Percentiles rank a stretch among this genome's conserved stretches.
Evolutionary conservation across 495 filamentous ascomycete genomes (phyloP).

Genomic region (Oleoguttula mirabilis): DNA sequence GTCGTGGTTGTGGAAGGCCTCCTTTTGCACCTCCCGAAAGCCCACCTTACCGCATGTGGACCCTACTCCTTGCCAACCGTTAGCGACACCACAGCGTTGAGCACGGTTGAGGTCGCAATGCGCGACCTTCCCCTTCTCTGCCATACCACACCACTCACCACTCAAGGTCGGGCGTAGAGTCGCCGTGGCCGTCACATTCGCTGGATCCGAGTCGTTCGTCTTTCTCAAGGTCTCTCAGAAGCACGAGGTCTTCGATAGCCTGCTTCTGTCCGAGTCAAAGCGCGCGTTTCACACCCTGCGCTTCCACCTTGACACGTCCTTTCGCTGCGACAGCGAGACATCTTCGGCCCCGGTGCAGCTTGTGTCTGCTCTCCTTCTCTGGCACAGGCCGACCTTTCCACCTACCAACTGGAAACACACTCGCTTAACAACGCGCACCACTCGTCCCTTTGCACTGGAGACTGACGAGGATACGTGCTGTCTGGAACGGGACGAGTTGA

Average conservation of each 20-base stretch:
- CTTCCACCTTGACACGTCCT: not conserved
- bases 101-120: not conserved
- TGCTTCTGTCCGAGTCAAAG: conserved; percentile 1
- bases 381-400: not conserved
- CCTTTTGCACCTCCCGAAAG: not conserved
- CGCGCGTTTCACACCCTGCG: conserved; percentile 3
- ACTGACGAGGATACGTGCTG: not conserved
- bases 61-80: not conserved
- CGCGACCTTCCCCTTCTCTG: not conserved
- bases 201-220: not conserved
- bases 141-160: no score
- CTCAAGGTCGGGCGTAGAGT: not conserved
- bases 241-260: not conserved
- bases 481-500: not conserved
- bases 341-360: not conserved
- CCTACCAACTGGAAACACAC: no score
- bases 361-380: not conserved
- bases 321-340: not conserved
- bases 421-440: not conserved
- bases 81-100: not conserved
- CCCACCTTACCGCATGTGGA: not conserved
- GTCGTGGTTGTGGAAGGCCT: not conserved
- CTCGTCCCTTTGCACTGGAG: not conserved
- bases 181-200: not conserved
- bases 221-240: not conserved